Conservation (phyloP, 495 filamentous ascomycete genomes). For the Penicillium cinerascens region DNA sequence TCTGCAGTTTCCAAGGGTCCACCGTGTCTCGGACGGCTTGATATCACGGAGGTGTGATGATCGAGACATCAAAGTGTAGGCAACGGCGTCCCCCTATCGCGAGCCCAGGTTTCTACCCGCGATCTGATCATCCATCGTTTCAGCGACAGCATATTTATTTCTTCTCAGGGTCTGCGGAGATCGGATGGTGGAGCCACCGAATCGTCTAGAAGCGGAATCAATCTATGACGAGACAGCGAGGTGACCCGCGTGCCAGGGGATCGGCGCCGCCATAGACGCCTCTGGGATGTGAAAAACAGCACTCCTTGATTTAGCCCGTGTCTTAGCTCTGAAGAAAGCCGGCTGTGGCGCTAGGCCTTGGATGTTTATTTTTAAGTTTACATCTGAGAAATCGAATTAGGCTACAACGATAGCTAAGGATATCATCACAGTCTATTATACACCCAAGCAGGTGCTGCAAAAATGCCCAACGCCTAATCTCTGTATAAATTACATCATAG, state of each 20-base stretch:
- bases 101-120: neutral
- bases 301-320: neutral
- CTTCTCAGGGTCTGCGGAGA: neutral
- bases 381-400: neutral
- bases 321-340: neutral
- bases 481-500: neutral
- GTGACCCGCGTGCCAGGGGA: neutral
- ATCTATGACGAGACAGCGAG: slow-evolving; percentile 9
- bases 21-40: slow-evolving; percentile 13
- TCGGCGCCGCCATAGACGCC: neutral
- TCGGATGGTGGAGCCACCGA: neutral
- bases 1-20: slow-evolving; percentile 4
- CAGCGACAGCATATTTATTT: neutral
- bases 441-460: neutral
- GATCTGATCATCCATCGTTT: neutral
- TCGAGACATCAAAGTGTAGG: neutral
- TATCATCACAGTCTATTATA: neutral
- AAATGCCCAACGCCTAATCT: neutral
- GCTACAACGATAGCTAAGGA: neutral
- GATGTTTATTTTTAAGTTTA: neutral
- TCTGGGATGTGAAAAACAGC: neutral
- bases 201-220: slow-evolving; percentile 2
- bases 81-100: slow-evolving; percentile 1
- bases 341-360: neutral
- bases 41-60: slow-evolving; percentile 5